phyloP scores from a whole-genome alignment of 257 asterid genomes.

The Lavandula angustifolia region DNA sequence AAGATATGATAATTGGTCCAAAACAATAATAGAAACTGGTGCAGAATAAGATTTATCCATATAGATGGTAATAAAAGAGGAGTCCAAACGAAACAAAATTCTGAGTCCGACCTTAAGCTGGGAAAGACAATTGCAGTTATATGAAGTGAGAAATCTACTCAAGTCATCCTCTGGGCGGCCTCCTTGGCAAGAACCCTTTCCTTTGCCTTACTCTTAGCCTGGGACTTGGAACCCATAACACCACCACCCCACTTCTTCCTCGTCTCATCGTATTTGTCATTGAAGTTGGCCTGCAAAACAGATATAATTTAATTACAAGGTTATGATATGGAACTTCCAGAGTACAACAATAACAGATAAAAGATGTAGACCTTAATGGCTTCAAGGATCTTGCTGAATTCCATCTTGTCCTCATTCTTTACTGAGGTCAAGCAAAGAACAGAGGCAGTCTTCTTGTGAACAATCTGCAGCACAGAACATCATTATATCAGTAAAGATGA shows the following conservation, averaged over 20 bases:
- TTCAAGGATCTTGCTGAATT: slow-evolving; percentile 55
- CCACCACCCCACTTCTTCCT: slow-evolving; percentile 76
- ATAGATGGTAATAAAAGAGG: no score
- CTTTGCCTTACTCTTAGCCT: slow-evolving; percentile 58
- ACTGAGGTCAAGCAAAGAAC: slow-evolving; percentile 59
- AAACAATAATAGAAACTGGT: no score
- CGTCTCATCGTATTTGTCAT: slow-evolving; percentile 52
- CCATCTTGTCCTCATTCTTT: slow-evolving; percentile 62
- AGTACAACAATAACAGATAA: no score
- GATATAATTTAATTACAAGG: background rate
- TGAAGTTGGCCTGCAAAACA: slow-evolving; percentile 49
- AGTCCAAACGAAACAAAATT: no score
- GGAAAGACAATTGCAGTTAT: no score
- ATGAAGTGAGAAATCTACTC: background rate
- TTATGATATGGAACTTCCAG: background rate
- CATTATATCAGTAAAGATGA: background rate
- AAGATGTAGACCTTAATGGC: slow-evolving; percentile 47
- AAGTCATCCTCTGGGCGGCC: slow-evolving; percentile 58
- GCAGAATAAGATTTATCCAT: no score
- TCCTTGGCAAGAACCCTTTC: slow-evolving; percentile 56
- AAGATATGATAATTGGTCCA: no score
- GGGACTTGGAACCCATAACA: slow-evolving; percentile 63
- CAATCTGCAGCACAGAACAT: slow-evolving; percentile 37
- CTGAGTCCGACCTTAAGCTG: no score
- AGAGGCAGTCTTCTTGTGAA: slow-evolving; percentile 59